phyloP scores from a whole-genome alignment of 495 filamentous ascomycete species.

The Hyaloscypha hepaticicola region DNA sequence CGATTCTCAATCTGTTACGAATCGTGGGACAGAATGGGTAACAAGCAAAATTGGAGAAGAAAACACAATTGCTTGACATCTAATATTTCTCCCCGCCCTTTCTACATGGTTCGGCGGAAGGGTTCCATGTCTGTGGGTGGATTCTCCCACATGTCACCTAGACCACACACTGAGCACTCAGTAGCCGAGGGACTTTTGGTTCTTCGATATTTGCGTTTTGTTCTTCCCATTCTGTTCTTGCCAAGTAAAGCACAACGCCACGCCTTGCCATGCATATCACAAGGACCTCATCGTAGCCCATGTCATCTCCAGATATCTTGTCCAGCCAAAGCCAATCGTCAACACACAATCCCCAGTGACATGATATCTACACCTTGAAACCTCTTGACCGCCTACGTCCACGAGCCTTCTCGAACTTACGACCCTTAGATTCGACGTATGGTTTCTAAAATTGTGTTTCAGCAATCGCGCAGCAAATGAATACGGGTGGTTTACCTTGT shows the following conservation, averaged over 20 bases:
- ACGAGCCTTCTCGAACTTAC: constrained; percentile 98
- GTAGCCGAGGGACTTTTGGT: background rate
- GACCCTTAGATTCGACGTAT: constrained; percentile 94
- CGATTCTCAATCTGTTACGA: too few species aligned
- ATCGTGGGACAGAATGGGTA: too few species aligned
- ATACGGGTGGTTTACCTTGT: constrained; percentile 68
- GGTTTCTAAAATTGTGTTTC: constrained; percentile 66
- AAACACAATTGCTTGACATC: too few species aligned
- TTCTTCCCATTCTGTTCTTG: constrained; percentile 22
- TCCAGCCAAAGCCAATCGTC: constrained; percentile 21
- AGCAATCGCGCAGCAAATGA: background rate
- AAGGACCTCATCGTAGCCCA: constrained; percentile 8
- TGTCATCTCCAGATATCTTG: constrained; percentile 5
- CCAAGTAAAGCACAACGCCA: constrained; percentile 16
- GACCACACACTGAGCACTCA: too few species aligned
- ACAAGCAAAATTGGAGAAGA: too few species aligned
- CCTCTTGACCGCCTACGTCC: constrained; percentile 92
- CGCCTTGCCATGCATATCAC: constrained; percentile 19
- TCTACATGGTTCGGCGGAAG: too few species aligned
- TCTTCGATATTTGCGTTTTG: background rate
- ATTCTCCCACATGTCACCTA: too few species aligned
- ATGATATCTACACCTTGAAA: constrained; percentile 89
- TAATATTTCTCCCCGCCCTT: too few species aligned
- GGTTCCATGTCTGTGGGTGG: too few species aligned
- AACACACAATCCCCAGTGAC: constrained; percentile 11